Evolutionary conservation across 768 basidiomycete species (phyloP).

Genomic region (Podaxis pistillaris): DNA sequence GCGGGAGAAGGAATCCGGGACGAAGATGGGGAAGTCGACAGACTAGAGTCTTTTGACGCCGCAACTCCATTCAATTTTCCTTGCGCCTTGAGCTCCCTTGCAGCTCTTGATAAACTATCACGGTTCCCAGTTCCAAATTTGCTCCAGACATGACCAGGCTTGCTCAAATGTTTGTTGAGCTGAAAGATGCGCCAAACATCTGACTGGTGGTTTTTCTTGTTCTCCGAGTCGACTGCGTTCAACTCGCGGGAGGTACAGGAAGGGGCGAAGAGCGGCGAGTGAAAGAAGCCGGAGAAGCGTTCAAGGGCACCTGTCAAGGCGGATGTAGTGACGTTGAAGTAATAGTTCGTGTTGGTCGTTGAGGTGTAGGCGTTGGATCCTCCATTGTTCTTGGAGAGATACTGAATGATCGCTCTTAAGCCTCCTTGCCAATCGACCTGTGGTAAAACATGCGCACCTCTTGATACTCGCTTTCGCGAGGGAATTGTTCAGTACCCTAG

Average conservation of each 20-base stretch:
- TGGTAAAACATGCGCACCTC: constrained; percentile 48
- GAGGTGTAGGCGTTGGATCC: constrained; percentile 90
- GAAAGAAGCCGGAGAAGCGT: constrained; percentile 86
- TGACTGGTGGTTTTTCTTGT: constrained; percentile 92
- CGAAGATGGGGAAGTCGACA: constrained; percentile 51
- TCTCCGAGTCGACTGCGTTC: constrained; percentile 95
- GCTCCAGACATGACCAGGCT: constrained; percentile 77
- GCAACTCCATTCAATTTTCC: constrained; percentile 36
- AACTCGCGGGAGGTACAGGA: constrained; percentile 88
- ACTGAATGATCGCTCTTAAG: constrained; percentile 38
- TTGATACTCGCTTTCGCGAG: constrained; percentile 92
- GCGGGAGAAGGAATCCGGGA: constrained; percentile 30
- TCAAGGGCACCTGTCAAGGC: constrained; percentile 69
- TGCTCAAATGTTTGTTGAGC: constrained; percentile 83
- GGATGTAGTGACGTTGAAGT: constrained; percentile 66
- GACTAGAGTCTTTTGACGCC: constrained; percentile 43
- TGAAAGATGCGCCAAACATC: constrained; percentile 97
- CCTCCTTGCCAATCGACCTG: neutral
- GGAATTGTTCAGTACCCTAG: constrained; percentile 81
- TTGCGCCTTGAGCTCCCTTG: constrained; percentile 51
- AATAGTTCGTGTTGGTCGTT: constrained; percentile 89
- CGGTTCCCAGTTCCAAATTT: constrained; percentile 92
- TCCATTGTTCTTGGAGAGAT: constrained; percentile 79
- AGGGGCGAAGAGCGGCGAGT: constrained; percentile 84
- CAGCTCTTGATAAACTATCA: constrained; percentile 66